Percentiles rank a stretch among this genome's conserved stretches.
phyloP scores from a whole-genome alignment of 164 flowering plant species.

The Chimonanthus praecox region DNA sequence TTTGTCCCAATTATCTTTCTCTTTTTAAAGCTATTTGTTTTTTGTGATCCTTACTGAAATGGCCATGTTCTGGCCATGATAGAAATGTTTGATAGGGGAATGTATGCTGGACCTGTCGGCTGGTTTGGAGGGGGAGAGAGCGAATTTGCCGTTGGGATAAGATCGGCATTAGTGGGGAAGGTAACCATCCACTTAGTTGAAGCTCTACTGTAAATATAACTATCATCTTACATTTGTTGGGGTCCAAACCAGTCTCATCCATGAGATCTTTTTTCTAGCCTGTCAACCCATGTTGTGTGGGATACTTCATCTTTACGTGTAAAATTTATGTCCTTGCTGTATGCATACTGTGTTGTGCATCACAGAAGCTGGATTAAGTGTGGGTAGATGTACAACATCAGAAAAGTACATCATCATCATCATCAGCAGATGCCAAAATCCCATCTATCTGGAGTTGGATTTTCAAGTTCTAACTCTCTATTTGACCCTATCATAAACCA shows the following conservation, averaged over 20 bases:
- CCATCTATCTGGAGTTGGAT: no score
- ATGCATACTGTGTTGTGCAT: no score
- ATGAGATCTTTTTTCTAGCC: not conserved
- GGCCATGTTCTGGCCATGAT: conserved; percentile 8
- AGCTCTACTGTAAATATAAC: not conserved
- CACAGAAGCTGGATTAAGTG: no score
- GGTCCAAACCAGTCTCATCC: not conserved
- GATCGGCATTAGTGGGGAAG: conserved; percentile 88
- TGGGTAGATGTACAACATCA: no score
- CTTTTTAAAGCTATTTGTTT: no score
- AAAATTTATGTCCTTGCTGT: no score
- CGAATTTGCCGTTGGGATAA: conserved; percentile 95
- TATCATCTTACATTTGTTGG: not conserved
- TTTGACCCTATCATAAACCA: no score
- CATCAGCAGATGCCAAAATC: no score
- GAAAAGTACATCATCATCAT: no score
- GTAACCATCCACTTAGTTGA: conserved; percentile 21
- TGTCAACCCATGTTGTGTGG: not conserved
- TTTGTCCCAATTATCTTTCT: no score
- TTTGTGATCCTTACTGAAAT: not conserved
- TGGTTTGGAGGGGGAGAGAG: conserved; percentile 95
- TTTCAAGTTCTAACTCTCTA: no score
- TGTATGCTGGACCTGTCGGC: conserved; percentile 98
- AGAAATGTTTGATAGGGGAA: conserved; percentile 96
- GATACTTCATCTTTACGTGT: no score